A percentile compares a stretch with the other conserved stretches of the same genome.
Conservation (phyloP, 306 rosid genomes). For the Dicorynia guianensis region DNA sequence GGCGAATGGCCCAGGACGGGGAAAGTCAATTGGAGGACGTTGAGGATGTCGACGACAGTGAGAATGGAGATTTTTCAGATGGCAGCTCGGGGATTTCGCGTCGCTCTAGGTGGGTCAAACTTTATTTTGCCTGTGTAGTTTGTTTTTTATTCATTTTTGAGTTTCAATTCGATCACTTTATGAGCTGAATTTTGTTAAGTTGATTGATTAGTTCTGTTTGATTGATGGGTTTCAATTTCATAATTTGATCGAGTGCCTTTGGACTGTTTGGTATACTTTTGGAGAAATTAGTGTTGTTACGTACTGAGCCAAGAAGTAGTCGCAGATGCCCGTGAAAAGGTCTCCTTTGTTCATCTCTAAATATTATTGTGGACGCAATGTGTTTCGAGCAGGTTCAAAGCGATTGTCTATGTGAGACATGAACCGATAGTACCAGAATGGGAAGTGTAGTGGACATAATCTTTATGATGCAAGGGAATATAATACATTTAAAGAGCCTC, state of each 20-base stretch:
- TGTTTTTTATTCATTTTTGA: neutral
- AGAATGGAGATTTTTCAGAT: constrained; percentile 45
- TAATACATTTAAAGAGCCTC: neutral
- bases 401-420: too few species aligned
- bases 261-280: too few species aligned
- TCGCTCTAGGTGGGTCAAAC: constrained; percentile 56
- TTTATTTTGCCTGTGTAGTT: neutral
- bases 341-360: too few species aligned
- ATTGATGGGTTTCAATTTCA: too few species aligned
- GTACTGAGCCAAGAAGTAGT: too few species aligned
- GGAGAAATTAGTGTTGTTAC: too few species aligned
- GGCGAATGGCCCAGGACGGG: constrained; percentile 42
- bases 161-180: constrained; percentile 10
- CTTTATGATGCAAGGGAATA: neutral
- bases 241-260: too few species aligned
- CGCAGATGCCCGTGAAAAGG: too few species aligned
- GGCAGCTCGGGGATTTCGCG: constrained; percentile 36
- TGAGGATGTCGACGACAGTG: constrained; percentile 48
- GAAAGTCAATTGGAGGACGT: constrained; percentile 42
- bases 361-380: too few species aligned
- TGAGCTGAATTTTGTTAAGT: neutral
- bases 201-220: too few species aligned
- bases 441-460: neutral
- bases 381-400: too few species aligned
- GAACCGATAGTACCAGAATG: too few species aligned